Conservation (phyloP, 2,329 filamentous ascomycete species). For the Paecilomyces sp. region DNA sequence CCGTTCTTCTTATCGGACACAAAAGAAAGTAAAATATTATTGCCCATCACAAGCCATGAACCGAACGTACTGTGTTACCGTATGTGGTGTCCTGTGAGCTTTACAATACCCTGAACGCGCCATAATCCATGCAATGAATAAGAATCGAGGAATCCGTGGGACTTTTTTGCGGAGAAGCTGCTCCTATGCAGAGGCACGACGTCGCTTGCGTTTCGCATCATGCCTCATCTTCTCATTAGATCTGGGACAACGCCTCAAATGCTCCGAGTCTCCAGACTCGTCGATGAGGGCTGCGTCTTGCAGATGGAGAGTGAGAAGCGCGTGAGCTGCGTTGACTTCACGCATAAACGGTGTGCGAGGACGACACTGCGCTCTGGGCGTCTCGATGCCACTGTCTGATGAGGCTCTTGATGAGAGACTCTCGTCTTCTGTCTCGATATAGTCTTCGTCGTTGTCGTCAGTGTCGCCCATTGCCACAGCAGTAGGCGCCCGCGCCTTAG, state of each 20-base stretch:
- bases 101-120: not conserved
- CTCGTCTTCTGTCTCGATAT: constrained; percentile 3
- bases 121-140: not conserved
- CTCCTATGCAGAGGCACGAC: not conserved
- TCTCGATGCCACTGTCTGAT: not conserved
- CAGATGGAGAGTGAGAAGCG: constrained; percentile 27
- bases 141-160: not conserved
- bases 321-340: constrained; percentile 31
- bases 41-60: not conserved
- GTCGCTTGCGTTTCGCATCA: not conserved
- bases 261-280: not conserved
- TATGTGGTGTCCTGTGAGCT: too few species aligned
- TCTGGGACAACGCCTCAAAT: not conserved
- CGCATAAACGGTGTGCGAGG: constrained; percentile 15
- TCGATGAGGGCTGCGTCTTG: constrained; percentile 13
- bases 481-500: not conserved
- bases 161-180: not conserved
- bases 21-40: not conserved
- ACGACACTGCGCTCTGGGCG: too few species aligned
- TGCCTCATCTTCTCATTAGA: not conserved
- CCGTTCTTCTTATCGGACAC: not conserved
- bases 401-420: not conserved
- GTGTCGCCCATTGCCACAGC: not conserved
- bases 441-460: constrained; percentile 26
- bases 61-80: not conserved